Conservation (phyloP, 768 basidiomycete genomes). For the Tylopilus sp. region DNA sequence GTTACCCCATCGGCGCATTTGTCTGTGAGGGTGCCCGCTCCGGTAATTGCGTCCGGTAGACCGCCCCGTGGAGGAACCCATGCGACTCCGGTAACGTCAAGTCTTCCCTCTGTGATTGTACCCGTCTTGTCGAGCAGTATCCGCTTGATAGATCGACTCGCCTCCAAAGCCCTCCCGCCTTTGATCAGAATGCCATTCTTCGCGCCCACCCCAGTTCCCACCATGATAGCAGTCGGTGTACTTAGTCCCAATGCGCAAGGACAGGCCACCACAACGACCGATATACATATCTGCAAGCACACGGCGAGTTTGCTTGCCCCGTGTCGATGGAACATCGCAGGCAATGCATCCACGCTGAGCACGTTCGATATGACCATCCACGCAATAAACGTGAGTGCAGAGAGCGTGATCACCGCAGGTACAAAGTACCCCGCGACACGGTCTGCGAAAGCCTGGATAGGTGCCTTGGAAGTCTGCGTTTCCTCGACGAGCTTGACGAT, state of each 20-base stretch:
- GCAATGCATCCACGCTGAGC: conserved; percentile 56
- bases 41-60: conserved; percentile 11
- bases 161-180: conserved; percentile 91
- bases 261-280: conserved; percentile 96
- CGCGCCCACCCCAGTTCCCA: conserved; percentile 96
- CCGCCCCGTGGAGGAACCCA: conserved; percentile 57
- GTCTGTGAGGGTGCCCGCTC: conserved; percentile 11
- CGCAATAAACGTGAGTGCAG: conserved; percentile 70
- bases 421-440: conserved; percentile 94
- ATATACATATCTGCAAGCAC: conserved; percentile 95
- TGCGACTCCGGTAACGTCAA: conserved; percentile 69
- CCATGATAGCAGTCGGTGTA: conserved; percentile 99
- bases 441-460: conserved; percentile 97
- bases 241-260: conserved; percentile 95
- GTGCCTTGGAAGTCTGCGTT: conserved; percentile 96
- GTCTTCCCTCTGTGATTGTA: conserved; percentile 93
- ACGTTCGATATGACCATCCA: conserved; percentile 79
- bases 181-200: conserved; percentile 98
- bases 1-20: conserved; percentile 62
- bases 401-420: conserved; percentile 82
- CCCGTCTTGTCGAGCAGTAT: conserved; percentile 97
- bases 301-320: conserved; percentile 86
- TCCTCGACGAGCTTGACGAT: conserved; percentile 97
- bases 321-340: conserved; percentile 78
- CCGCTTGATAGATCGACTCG: conserved; percentile 74